Evolutionary conservation across 306 rosid genomes (phyloP).

Genomic region (Cucurbita moschata): DNA sequence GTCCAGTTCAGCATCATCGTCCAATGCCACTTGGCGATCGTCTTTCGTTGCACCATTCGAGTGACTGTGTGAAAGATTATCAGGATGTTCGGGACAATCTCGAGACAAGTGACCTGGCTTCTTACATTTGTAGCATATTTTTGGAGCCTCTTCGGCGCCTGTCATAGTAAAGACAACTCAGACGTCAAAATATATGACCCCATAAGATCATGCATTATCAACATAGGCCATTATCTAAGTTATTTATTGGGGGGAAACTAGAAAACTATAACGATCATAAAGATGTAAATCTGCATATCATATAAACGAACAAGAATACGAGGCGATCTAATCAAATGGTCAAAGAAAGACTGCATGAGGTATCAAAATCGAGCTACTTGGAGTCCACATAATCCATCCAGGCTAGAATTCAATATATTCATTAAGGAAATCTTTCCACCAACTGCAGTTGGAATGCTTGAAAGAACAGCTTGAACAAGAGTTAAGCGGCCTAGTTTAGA

Average conservation of each 20-base stretch:
- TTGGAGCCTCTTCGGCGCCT: constrained; percentile 56
- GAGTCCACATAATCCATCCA: neutral
- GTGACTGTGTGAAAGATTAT: constrained; percentile 19
- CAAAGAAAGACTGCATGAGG: neutral
- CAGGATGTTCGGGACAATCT: constrained; percentile 64
- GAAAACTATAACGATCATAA: neutral
- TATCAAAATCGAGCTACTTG: neutral
- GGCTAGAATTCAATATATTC: neutral
- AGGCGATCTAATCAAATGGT: neutral
- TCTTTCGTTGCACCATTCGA: constrained; percentile 34
- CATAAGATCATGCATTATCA: neutral
- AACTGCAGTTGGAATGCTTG: neutral
- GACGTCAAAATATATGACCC: neutral
- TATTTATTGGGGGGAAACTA: neutral
- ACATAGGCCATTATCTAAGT: neutral
- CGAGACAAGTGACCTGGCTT: constrained; percentile 84
- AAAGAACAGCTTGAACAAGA: neutral
- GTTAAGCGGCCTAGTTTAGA: neutral
- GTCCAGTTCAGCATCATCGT: constrained; percentile 33
- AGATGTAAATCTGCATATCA: neutral
- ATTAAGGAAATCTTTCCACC: neutral
- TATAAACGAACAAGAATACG: neutral
- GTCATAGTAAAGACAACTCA: constrained; percentile 8
- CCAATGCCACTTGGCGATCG: constrained; percentile 16
- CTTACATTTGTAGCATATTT: constrained; percentile 90